These are phyloP conservation scores for Xylariaceae sp. DNA, from an alignment of 2,329 filamentous ascomycete genomes.

Conservation along the genomic window DNA sequence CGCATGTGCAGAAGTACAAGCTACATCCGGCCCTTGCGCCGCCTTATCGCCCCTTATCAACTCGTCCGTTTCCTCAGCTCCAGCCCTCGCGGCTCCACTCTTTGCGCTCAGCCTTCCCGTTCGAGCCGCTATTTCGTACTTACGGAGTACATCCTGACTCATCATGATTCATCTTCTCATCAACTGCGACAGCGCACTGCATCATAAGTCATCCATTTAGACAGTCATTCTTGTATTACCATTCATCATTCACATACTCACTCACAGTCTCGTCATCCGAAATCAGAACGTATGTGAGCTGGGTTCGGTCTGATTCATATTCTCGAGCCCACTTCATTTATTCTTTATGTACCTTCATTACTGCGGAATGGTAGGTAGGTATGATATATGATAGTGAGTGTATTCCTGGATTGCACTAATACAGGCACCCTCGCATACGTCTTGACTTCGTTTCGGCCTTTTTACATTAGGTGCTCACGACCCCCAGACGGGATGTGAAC, in stretches of 20 bases:
- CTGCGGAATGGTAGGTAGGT: no score
- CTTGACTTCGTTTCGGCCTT: no score
- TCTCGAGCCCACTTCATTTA: not conserved
- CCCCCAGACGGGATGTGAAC: not conserved
- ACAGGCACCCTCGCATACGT: no score
- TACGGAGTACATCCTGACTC: not conserved
- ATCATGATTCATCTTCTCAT: constrained; percentile 18
- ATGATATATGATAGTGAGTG: no score
- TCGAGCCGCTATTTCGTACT: no score
- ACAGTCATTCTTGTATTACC: not conserved
- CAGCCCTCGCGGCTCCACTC: not conserved
- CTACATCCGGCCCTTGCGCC: not conserved
- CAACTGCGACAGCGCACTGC: constrained; percentile 9
- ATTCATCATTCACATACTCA: not conserved
- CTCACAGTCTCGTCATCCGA: not conserved
- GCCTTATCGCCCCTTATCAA: not conserved
- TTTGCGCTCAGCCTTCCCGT: no score
- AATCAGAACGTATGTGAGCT: not conserved
- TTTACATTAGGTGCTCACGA: not conserved
- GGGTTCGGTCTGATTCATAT: not conserved
- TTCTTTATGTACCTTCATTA: no score
- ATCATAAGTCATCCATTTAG: not conserved
- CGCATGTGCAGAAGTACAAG: not conserved
- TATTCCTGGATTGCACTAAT: no score
- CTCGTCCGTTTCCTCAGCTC: not conserved